Evolutionary conservation across 2,329 filamentous ascomycete species (phyloP).

Genomic region (Phaeosphaeriaceae sp.): DNA sequence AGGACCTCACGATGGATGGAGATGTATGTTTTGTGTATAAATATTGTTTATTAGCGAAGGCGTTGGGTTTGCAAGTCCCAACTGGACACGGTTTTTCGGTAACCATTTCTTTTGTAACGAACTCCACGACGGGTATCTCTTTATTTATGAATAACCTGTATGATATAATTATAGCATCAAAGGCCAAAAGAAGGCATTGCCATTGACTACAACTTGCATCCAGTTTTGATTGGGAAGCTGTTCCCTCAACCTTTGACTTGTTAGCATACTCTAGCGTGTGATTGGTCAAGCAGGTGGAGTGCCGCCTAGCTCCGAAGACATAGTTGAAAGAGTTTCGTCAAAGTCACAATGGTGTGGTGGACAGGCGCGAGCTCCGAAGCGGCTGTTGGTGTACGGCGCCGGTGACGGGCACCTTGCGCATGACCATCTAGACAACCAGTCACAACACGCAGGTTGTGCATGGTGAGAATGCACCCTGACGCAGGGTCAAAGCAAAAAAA

Average conservation of each 20-base stretch:
- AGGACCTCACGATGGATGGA: constrained; percentile 1
- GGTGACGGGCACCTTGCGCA: constrained; percentile 4
- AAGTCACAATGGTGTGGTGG: constrained; percentile 11
- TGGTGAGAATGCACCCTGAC: constrained; percentile 1
- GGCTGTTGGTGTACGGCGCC: constrained; percentile 10
- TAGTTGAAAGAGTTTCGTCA: background rate
- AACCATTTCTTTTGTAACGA: constrained; percentile 22
- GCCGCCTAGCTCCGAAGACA: too few relatives aligned
- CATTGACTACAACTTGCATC: too few relatives aligned
- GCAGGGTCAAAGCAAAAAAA: constrained; percentile 16
- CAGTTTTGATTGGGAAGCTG: background rate
- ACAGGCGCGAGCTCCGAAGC: constrained; percentile 3
- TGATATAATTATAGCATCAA: background rate
- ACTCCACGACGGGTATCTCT: constrained; percentile 1
- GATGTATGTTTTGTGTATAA: constrained; percentile 7
- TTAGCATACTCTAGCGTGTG: too few relatives aligned
- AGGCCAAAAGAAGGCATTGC: background rate
- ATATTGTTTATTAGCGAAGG: constrained; percentile 23
- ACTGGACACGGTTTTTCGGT: background rate
- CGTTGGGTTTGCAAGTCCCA: constrained; percentile 13
- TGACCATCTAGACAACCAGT: constrained; percentile 28
- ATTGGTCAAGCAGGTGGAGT: too few relatives aligned
- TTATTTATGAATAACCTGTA: background rate
- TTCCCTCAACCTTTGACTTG: background rate
- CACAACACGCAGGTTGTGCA: constrained; percentile 10